Percentiles rank a stretch among this genome's conserved stretches.
These are phyloP conservation scores for Talaromyces verruculosus DNA, from an alignment of 2,329 filamentous ascomycete genomes.

Conservation along the genomic window DNA sequence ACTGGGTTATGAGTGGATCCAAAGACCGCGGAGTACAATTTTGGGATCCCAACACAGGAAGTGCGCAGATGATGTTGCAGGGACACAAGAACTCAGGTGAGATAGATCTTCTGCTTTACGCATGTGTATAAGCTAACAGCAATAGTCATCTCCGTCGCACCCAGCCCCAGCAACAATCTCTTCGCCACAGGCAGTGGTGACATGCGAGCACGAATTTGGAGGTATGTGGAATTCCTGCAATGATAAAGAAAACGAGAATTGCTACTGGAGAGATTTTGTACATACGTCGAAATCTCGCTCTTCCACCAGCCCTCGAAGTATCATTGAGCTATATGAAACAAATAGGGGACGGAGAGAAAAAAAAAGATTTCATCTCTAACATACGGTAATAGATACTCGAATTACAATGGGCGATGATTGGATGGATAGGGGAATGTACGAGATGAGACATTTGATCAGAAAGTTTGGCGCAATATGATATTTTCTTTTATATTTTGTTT, in stretches of 20 bases:
- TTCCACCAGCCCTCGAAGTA: conserved; percentile 19
- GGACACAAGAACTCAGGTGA: conserved; percentile 92
- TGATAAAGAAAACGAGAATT: conserved; percentile 19
- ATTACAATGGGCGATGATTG: conserved; percentile 41
- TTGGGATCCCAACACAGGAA: conserved; percentile 92
- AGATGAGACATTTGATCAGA: conserved; percentile 28
- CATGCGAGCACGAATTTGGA: conserved; percentile 97
- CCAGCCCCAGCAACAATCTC: conserved; percentile 80
- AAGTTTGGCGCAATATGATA: conserved; percentile 37
- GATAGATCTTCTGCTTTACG: conserved; percentile 27
- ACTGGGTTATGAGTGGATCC: conserved; percentile 95
- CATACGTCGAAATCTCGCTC: conserved; percentile 6
- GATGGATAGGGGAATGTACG: conserved; percentile 20
- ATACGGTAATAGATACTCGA: conserved; percentile 35
- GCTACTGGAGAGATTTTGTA: conserved; percentile 18
- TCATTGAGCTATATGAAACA: conserved; percentile 13
- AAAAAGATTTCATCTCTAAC: conserved; percentile 20
- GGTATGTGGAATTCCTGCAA: conserved; percentile 48
- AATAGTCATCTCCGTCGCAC: conserved; percentile 89
- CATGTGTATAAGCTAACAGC: conserved; percentile 22
- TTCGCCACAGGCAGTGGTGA: conserved; percentile 97
- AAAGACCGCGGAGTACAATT: conserved; percentile 98
- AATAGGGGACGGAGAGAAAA: neutral
- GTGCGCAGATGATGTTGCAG: conserved; percentile 96
- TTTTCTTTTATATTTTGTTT: conserved; percentile 26